Evolutionary conservation across 2,329 filamentous ascomycete genomes (phyloP).

Genomic region (Xenosphaeropsis pyriputrescens): DNA sequence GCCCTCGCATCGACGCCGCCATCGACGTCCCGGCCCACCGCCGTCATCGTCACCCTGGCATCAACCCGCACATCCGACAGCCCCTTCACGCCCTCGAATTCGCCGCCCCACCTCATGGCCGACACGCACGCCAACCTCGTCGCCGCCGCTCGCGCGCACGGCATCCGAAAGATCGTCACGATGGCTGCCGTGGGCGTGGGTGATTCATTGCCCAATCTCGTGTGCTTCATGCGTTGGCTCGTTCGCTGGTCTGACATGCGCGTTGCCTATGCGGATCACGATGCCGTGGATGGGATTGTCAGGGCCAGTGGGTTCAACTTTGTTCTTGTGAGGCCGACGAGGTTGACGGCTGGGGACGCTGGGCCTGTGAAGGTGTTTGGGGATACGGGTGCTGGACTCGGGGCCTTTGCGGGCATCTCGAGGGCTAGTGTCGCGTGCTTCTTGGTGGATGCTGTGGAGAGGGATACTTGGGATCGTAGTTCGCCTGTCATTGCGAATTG

Average conservation of each 20-base stretch:
- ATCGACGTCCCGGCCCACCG: constrained; percentile 10
- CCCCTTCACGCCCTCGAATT: constrained; percentile 29
- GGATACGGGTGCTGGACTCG: no score
- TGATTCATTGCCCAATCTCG: constrained; percentile 25
- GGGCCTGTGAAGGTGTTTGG: no score
- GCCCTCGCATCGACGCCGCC: constrained; percentile 17
- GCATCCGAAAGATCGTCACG: constrained; percentile 25
- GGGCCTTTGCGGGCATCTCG: no score
- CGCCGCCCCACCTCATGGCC: constrained; percentile 29
- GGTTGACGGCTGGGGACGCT: no score
- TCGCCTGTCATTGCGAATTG: constrained; percentile 31
- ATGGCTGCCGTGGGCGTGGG: constrained; percentile 35
- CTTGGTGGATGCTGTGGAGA: constrained; percentile 27
- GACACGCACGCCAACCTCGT: constrained; percentile 23
- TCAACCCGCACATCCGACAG: constrained; percentile 28
- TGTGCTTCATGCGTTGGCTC: constrained; percentile 25
- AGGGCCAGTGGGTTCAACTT: no score
- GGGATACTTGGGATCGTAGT: constrained; percentile 23
- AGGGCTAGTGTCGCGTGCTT: constrained; percentile 17
- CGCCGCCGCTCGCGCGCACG: constrained; percentile 21
- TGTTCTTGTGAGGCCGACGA: no score
- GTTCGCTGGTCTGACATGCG: constrained; percentile 31
- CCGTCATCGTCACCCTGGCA: constrained; percentile 32
- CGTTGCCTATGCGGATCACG: constrained; percentile 30
- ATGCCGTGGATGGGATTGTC: constrained; percentile 20